These are phyloP conservation scores for Plantago coronopus DNA, from an alignment of 305 asterid species.

Conservation along the genomic window DNA sequence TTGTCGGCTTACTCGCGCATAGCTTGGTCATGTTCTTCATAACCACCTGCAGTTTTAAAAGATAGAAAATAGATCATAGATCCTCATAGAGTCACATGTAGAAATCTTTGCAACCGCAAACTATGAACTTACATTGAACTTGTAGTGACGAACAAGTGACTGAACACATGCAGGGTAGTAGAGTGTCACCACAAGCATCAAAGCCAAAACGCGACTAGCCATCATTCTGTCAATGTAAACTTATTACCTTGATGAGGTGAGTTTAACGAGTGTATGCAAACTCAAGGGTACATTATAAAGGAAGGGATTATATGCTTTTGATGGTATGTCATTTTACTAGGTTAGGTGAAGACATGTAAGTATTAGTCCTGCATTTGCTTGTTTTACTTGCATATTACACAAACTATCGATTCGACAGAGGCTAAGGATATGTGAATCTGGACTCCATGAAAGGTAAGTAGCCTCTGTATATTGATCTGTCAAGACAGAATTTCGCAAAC, in stretches of 20 bases:
- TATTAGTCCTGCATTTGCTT: slow-evolving; percentile 29
- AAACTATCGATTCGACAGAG: slow-evolving; percentile 24
- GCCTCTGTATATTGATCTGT: slow-evolving; percentile 25
- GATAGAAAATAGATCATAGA: background rate
- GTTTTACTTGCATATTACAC: slow-evolving; percentile 57
- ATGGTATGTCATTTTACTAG: slow-evolving; percentile 47
- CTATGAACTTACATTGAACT: slow-evolving; percentile 43
- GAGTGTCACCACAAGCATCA: slow-evolving; percentile 29
- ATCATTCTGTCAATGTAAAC: slow-evolving; percentile 3
- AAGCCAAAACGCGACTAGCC: slow-evolving; percentile 23
- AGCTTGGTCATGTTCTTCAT: slow-evolving; percentile 40
- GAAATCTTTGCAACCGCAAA: background rate
- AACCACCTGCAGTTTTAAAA: slow-evolving; percentile 36
- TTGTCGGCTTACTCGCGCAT: slow-evolving; percentile 47
- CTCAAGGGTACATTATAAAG: slow-evolving; percentile 23
- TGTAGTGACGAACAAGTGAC: slow-evolving; percentile 45
- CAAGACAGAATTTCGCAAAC: background rate
- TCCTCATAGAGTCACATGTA: background rate
- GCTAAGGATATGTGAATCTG: slow-evolving; percentile 18
- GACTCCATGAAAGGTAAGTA: slow-evolving; percentile 34
- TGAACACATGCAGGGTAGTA: slow-evolving; percentile 24
- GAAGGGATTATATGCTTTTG: slow-evolving; percentile 8
- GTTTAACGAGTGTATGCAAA: background rate
- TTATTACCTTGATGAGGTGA: slow-evolving; percentile 2
- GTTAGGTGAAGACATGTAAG: slow-evolving; percentile 40